Base-by-base conservation (phyloP, 345 rosid genomes). In the Rhizophora mangle region DNA sequence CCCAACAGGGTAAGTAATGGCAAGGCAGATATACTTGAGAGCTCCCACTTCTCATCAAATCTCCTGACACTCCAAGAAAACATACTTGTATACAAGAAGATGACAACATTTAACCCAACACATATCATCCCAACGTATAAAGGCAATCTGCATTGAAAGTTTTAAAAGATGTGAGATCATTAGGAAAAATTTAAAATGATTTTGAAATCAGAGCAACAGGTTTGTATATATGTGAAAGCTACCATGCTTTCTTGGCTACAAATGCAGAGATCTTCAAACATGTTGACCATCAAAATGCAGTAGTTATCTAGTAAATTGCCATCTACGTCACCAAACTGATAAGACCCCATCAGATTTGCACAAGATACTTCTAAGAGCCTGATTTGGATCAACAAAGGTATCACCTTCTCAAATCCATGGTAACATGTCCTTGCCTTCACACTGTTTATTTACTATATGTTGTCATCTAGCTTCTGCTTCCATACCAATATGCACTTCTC, bases 11-110 rank as follows among this genome's bases (percentile, higher is more conserved):
- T 94, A 56, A 90, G 86, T 67, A 81, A 86, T 59, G 98, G 98
- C 80, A 94, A 84, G 47, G 97, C 84, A 31, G 94, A 81, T 78
- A 87, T 68, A 73, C 89, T 85, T 69, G 89, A 76, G 6, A 84
- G 78, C 77, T 94, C 91, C 98, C 94, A 94, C 68, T 94, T 94
- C 71, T 91, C 98, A 70, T 91, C 97, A 52, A 88, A 86, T 80
- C 97, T 88, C 80, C 91, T 84, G 70, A 82, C 72, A 65, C 93
- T 86, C 97, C 97, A 94, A 0, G 92, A 82, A 60, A 88, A 66
- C 87, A 89, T 67, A 29, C 92, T 88, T 53, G 91, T 87, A 78
- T 88, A 94, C 60, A 94, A 31, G 87, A 94, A 84, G 77, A 94
- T 81, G 77, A 82, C 65, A 47, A 82, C 39, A 75, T 91, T 89